phyloP scores from a whole-genome alignment of 441 rosid genomes.

The Erysimum cheiri region DNA sequence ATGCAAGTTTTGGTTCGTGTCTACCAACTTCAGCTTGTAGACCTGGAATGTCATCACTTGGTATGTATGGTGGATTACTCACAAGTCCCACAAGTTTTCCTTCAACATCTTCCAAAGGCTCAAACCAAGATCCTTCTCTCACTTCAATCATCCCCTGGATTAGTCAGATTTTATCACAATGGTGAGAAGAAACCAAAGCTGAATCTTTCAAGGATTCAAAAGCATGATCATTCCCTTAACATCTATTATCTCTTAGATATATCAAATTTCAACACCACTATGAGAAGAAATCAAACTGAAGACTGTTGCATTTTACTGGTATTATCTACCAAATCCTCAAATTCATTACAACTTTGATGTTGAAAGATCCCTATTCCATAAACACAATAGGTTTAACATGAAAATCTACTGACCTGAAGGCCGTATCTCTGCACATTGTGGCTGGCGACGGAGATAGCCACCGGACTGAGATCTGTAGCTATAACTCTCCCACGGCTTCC shows the following conservation, averaged over 20 bases:
- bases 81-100: slow-evolving; percentile 77
- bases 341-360: background rate
- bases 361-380: background rate
- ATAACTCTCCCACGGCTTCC: slow-evolving; percentile 61
- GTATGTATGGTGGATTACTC: slow-evolving; percentile 94
- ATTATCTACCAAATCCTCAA: background rate
- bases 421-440: slow-evolving; percentile 72
- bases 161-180: slow-evolving; percentile 8
- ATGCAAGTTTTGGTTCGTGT: slow-evolving; percentile 88
- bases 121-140: slow-evolving; percentile 87
- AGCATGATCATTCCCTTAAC: slow-evolving; percentile 67
- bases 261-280: background rate
- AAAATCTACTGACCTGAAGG: slow-evolving; percentile 59
- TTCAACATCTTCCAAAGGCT: slow-evolving; percentile 66
- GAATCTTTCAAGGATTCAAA: slow-evolving; percentile 27
- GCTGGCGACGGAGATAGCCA: slow-evolving; percentile 64
- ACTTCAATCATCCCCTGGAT: slow-evolving; percentile 63
- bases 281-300: slow-evolving; percentile 4
- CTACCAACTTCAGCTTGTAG: slow-evolving; percentile 90
- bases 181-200: slow-evolving; percentile 9
- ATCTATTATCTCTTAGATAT: slow-evolving; percentile 50
- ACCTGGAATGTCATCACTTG: slow-evolving; percentile 64
- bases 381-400: background rate
- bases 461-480: slow-evolving; percentile 80
- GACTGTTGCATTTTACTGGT: slow-evolving; percentile 1